Conservation (phyloP, 148 eudicot genomes). For the Rhododendron ferrugineum region DNA sequence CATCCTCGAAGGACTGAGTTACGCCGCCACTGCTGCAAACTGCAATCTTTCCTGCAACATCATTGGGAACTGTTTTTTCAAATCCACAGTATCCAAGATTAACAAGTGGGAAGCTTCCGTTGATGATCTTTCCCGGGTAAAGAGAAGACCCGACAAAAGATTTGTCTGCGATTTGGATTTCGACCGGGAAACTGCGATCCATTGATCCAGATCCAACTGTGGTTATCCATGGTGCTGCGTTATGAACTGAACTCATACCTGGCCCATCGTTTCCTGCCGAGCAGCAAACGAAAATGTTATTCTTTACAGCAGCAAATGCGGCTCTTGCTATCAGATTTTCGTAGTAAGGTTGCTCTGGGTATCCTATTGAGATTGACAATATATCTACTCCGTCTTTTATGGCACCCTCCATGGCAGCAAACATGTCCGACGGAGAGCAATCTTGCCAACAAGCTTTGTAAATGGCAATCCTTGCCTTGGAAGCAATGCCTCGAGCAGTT, state of each 20-base stretch:
- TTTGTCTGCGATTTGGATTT: not conserved
- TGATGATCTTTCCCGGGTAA: not conserved
- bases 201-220: constrained; percentile 12
- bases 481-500: constrained; percentile 10
- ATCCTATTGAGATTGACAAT: constrained; percentile 8
- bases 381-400: constrained; percentile 15
- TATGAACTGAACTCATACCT: not conserved
- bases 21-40: not conserved
- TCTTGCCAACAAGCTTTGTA: constrained; percentile 11
- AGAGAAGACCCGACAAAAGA: not conserved
- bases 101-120: not conserved
- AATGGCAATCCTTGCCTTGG: constrained; percentile 9
- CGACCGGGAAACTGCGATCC: constrained; percentile 3
- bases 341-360: not conserved
- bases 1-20: not conserved
- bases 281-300: constrained; percentile 9
- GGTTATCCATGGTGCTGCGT: constrained; percentile 15
- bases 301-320: constrained; percentile 8
- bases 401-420: constrained; percentile 12
- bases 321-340: constrained; percentile 1
- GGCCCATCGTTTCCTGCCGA: constrained; percentile 13
- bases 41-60: constrained; percentile 1
- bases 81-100: not conserved
- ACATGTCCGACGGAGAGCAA: not conserved
- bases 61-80: not conserved